phyloP scores from a whole-genome alignment of 192 early-diverging fungal genomes.

The Podila verticillata region DNA sequence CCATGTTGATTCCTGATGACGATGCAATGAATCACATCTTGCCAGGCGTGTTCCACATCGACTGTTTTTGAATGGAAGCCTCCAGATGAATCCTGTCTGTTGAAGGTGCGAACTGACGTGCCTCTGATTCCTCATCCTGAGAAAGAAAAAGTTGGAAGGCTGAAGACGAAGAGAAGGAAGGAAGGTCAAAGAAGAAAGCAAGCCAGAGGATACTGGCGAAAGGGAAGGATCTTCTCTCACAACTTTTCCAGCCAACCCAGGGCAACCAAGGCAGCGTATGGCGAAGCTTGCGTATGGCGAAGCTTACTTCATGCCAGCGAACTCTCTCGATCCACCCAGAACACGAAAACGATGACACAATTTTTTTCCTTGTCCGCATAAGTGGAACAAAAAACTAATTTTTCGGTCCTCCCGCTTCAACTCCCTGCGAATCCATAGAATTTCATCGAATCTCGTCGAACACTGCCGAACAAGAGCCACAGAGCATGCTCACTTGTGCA shows the following conservation, averaged over 20 bases:
- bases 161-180: no score
- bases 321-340: constrained; percentile 4
- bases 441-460: constrained; percentile 1
- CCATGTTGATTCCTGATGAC: no score
- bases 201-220: not conserved
- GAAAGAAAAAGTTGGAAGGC: no score
- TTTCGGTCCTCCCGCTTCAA: not conserved
- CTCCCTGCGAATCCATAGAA: not conserved
- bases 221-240: not conserved
- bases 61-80: not conserved
- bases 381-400: not conserved
- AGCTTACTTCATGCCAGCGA: not conserved
- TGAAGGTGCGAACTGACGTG: no score
- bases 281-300: not conserved
- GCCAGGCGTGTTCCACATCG: not conserved
- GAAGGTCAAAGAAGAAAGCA: not conserved
- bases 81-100: not conserved
- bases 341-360: not conserved
- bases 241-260: no score
- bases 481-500: not conserved
- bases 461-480: not conserved
- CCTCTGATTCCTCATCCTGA: no score
- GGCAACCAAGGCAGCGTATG: not conserved
- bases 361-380: not conserved
- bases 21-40: not conserved